Evolutionary conservation across 768 basidiomycete species (phyloP).

Genomic region (Phallus indusiatus): DNA sequence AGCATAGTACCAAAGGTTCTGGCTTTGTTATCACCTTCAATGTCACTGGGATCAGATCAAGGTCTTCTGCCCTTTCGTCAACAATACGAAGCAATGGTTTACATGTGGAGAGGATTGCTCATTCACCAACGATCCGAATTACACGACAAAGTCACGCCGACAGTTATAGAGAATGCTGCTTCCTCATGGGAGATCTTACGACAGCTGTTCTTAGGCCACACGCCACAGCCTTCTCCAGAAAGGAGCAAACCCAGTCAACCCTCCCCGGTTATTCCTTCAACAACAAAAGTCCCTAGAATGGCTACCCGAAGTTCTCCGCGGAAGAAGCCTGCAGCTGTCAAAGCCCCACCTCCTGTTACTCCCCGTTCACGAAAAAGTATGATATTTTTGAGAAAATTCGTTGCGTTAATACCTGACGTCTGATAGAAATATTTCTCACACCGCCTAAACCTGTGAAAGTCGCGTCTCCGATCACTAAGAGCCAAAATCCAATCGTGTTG

Average conservation of each 20-base stretch:
- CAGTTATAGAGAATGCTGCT: slow-evolving; percentile 44
- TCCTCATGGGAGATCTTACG: slow-evolving; percentile 43
- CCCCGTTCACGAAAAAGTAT: slow-evolving; percentile 32
- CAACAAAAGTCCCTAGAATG: neutral
- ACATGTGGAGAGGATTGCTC: slow-evolving; percentile 66
- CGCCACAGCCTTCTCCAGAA: neutral
- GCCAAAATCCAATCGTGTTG: neutral
- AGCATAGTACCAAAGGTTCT: slow-evolving; percentile 19
- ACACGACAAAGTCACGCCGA: slow-evolving; percentile 27
- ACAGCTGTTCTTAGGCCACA: slow-evolving; percentile 15
- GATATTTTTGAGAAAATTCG: neutral
- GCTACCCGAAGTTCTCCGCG: slow-evolving; percentile 10
- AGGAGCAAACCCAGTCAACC: neutral
- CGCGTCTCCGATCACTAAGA: neutral
- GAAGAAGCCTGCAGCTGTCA: slow-evolving; percentile 14
- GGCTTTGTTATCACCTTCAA: slow-evolving; percentile 13
- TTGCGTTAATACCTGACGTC: neutral
- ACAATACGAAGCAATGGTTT: slow-evolving; percentile 45
- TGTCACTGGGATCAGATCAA: slow-evolving; percentile 24
- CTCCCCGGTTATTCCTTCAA: neutral
- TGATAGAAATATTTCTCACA: neutral
- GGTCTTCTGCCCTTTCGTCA: slow-evolving; percentile 20
- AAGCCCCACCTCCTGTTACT: slow-evolving; percentile 29
- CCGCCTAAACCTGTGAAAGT: neutral
- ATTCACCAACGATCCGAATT: slow-evolving; percentile 45